Evolutionary conservation across 441 rosid species (phyloP).

Genomic region (Adansonia grandidieri): DNA sequence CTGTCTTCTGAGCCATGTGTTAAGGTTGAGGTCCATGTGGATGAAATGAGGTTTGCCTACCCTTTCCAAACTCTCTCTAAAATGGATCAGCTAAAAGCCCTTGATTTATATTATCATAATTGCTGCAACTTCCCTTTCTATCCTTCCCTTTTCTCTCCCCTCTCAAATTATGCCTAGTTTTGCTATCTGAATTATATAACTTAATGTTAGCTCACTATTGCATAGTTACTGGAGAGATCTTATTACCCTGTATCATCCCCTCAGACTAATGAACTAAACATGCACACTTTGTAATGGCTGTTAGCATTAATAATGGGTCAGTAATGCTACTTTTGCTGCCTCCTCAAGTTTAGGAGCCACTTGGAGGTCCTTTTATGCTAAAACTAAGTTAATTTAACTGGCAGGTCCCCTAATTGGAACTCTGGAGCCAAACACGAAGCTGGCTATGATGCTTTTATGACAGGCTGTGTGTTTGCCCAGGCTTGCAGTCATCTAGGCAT

Average conservation of each 20-base stretch:
- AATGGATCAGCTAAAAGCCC: not conserved
- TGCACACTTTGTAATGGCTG: not conserved
- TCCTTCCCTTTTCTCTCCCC: not conserved
- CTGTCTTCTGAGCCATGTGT: slow-evolving; percentile 42
- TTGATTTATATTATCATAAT: not conserved
- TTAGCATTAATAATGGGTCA: slow-evolving; percentile 3
- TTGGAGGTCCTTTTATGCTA: slow-evolving; percentile 20
- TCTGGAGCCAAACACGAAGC: slow-evolving; percentile 95
- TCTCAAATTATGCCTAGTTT: not conserved
- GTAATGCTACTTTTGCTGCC: slow-evolving; percentile 24
- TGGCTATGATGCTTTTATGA: slow-evolving; percentile 99
- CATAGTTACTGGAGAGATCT: not conserved
- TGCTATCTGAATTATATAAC: slow-evolving; percentile 17
- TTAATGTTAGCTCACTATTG: not conserved
- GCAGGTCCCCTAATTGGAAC: slow-evolving; percentile 78
- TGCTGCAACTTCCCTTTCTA: slow-evolving; percentile 10
- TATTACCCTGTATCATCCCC: not conserved
- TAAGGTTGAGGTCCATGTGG: slow-evolving; percentile 80
- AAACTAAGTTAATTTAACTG: slow-evolving; percentile 20
- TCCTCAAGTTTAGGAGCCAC: slow-evolving; percentile 15
- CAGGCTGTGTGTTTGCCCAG: slow-evolving; percentile 91
- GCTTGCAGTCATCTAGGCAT: slow-evolving; percentile 74
- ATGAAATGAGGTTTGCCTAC: slow-evolving; percentile 65
- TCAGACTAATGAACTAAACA: not conserved
- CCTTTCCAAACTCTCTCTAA: slow-evolving; percentile 12